Evolutionary conservation across 306 rosid genomes (phyloP).

Genomic region (Vicia sativa): DNA sequence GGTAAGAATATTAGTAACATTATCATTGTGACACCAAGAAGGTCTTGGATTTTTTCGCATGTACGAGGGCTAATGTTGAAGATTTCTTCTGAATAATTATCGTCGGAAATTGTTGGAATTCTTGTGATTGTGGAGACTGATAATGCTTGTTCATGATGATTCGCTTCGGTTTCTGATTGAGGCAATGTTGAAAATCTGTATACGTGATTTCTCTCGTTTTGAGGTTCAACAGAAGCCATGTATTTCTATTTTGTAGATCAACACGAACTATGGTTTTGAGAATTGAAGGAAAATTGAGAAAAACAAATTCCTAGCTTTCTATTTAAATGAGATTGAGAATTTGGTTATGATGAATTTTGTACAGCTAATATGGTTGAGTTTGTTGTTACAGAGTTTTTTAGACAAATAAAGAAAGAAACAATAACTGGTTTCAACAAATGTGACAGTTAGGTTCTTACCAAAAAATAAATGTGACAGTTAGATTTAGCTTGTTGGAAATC

Average conservation of each 20-base stretch:
- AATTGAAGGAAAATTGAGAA: background rate
- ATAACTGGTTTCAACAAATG: background rate
- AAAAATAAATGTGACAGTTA: slow-evolving; percentile 2
- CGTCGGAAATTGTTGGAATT: background rate
- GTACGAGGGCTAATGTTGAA: background rate
- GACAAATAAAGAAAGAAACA: background rate
- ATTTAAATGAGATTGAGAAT: slow-evolving; percentile 11
- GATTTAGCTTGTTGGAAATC: background rate
- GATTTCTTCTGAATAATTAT: background rate
- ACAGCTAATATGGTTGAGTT: slow-evolving; percentile 17
- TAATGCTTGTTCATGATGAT: background rate
- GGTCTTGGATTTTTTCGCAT: slow-evolving; percentile 37
- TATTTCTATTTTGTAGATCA: background rate
- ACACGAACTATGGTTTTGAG: background rate
- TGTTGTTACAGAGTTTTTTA: background rate
- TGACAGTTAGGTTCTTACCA: background rate
- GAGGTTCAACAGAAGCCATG: slow-evolving; percentile 21
- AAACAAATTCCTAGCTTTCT: background rate
- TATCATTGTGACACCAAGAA: slow-evolving; percentile 36
- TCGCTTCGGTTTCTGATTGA: slow-evolving; percentile 34
- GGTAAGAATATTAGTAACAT: slow-evolving; percentile 34
- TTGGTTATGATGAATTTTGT: slow-evolving; percentile 10
- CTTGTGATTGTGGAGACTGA: slow-evolving; percentile 16
- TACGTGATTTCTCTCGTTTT: slow-evolving; percentile 33
- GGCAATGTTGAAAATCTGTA: slow-evolving; percentile 36